phyloP scores from a whole-genome alignment of 2,329 filamentous ascomycete species.

The Penicillium sp. region DNA sequence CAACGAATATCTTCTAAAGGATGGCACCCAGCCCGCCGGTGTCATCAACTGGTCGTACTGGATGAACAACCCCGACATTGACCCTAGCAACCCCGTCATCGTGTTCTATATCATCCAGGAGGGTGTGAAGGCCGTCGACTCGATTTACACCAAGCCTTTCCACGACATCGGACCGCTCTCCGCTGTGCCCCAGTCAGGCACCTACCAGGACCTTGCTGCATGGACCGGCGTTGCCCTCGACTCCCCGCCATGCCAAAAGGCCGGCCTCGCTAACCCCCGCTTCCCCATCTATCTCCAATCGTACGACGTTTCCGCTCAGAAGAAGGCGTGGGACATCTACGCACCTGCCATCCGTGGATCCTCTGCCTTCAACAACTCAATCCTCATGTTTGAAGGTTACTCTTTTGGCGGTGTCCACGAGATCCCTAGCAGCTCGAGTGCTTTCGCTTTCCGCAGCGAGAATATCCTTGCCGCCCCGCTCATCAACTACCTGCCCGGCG shows the following conservation, averaged over 20 bases:
- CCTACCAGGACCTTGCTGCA: slow-evolving; percentile 40
- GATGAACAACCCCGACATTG: slow-evolving; percentile 20
- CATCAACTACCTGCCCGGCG: slow-evolving; percentile 25
- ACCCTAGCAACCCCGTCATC: slow-evolving; percentile 25
- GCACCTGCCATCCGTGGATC: slow-evolving; percentile 24
- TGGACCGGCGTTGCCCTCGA: slow-evolving; percentile 38
- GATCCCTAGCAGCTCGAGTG: slow-evolving; percentile 31
- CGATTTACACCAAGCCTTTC: slow-evolving; percentile 39
- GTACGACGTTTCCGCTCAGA: slow-evolving; percentile 35
- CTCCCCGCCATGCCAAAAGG: slow-evolving; percentile 39
- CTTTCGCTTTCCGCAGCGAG: slow-evolving; percentile 42
- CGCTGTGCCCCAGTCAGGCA: slow-evolving; percentile 29
- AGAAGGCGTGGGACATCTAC: slow-evolving; percentile 34
- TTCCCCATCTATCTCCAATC: slow-evolving; percentile 40
- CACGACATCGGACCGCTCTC: slow-evolving; percentile 35
- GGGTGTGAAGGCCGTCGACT: slow-evolving; percentile 34
- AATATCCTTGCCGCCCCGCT: slow-evolving; percentile 35
- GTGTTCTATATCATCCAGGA: slow-evolving; percentile 28
- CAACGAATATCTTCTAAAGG: slow-evolving; percentile 40
- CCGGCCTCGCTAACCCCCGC: slow-evolving; percentile 33
- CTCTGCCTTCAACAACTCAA: slow-evolving; percentile 32
- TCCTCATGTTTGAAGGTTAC: slow-evolving; percentile 53
- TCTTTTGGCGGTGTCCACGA: slow-evolving; percentile 39
- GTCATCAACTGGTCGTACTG: slow-evolving; percentile 43
- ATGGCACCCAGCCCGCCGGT: slow-evolving; percentile 38